phyloP scores from a whole-genome alignment of 129 eudicot species.

The Arctium minus region DNA sequence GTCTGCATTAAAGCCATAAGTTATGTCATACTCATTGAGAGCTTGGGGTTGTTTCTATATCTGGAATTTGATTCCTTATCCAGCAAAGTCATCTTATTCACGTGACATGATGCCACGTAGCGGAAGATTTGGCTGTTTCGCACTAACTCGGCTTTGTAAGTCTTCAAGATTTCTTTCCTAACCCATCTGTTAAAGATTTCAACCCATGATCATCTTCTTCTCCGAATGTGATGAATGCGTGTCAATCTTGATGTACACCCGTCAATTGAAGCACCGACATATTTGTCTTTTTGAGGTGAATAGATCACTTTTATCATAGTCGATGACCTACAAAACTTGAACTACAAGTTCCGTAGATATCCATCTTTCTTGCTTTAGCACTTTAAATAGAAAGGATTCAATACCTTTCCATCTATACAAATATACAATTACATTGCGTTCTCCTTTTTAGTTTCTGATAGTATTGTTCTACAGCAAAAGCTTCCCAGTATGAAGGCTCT shows the following conservation, averaged over 20 bases:
- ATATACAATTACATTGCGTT: slow-evolving; percentile 6
- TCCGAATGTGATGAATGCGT: slow-evolving; percentile 23
- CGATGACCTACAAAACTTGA: slow-evolving; percentile 20
- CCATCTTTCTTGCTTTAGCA: slow-evolving; percentile 36
- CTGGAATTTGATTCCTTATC: slow-evolving; percentile 34
- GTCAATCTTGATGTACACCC: slow-evolving; percentile 30
- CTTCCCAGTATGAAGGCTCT: slow-evolving; percentile 81
- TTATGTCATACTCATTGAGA: slow-evolving; percentile 9
- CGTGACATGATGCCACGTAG: slow-evolving; percentile 21
- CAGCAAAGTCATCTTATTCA: slow-evolving; percentile 16
- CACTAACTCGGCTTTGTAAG: slow-evolving; percentile 17
- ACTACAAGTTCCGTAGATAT: slow-evolving; percentile 28
- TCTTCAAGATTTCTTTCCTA: slow-evolving; percentile 18
- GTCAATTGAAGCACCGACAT: slow-evolving; percentile 32
- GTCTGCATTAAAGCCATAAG: slow-evolving; percentile 1
- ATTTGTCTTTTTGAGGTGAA: slow-evolving; percentile 15
- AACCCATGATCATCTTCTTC: slow-evolving; percentile 25
- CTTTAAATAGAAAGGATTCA: slow-evolving; percentile 28
- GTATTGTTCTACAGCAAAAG: slow-evolving; percentile 27
- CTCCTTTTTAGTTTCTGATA: slow-evolving; percentile 20
- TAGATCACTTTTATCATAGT: slow-evolving; percentile 15
- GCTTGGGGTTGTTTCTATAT: slow-evolving; percentile 32
- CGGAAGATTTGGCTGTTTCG: slow-evolving; percentile 13
- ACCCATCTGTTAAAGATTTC: background rate
- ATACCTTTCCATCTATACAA: slow-evolving; percentile 1